These are phyloP conservation scores for Pulicaria dysenterica DNA, from an alignment of 129 eudicot species.

Conservation along the genomic window DNA sequence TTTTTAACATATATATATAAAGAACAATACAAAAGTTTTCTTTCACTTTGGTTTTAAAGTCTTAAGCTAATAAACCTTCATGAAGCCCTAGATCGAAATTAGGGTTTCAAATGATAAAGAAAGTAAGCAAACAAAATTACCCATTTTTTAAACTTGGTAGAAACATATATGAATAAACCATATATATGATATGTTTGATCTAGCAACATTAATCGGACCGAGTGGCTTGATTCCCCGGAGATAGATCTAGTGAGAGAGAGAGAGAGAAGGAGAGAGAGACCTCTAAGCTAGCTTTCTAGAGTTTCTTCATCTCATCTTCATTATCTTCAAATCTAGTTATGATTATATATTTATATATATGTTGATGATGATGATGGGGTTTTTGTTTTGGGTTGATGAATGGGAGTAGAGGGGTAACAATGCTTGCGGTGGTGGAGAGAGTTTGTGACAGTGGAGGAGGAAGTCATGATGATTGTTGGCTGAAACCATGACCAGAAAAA, in stretches of 20 bases:
- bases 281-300: slow-evolving; percentile 19
- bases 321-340: slow-evolving; percentile 6
- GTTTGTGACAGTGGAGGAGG: slow-evolving; percentile 27
- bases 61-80: slow-evolving; percentile 14
- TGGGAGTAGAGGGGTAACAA: slow-evolving; percentile 28
- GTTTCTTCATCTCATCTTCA: slow-evolving; percentile 35
- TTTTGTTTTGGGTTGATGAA: slow-evolving; percentile 30
- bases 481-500: slow-evolving; percentile 35
- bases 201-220: slow-evolving; percentile 42
- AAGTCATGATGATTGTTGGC: slow-evolving; percentile 38
- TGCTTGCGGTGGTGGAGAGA: slow-evolving; percentile 4
- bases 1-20: slow-evolving; percentile 1
- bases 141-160: slow-evolving; percentile 5
- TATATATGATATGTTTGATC: slow-evolving; percentile 26
- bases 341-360: neutral
- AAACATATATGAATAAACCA: slow-evolving; percentile 23
- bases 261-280: slow-evolving; percentile 25
- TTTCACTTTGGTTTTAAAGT: neutral
- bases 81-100: slow-evolving; percentile 24
- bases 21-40: slow-evolving; percentile 16
- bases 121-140: neutral
- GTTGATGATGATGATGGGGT: neutral
- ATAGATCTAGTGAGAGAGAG: slow-evolving; percentile 16
- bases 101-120: slow-evolving; percentile 16
- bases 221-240: slow-evolving; percentile 43